Evolutionary conservation across 148 eudicot species (phyloP).

Genomic region (Rhododendron simsii): DNA sequence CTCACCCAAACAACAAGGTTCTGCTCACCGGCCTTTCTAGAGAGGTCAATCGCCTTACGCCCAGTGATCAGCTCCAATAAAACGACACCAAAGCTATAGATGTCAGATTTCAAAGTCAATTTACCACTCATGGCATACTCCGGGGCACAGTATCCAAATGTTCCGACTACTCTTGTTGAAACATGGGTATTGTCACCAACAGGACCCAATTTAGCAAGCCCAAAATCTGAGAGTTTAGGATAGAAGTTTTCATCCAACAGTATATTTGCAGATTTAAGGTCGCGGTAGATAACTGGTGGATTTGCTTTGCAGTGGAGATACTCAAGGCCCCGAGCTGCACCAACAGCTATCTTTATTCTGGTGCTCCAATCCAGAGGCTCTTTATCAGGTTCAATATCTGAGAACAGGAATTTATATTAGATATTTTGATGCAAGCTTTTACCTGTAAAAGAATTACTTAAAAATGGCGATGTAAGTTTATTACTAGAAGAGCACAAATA

Average conservation of each 20-base stretch:
- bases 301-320: slow-evolving; percentile 75
- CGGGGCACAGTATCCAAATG: slow-evolving; percentile 89
- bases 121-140: slow-evolving; percentile 91
- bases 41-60: slow-evolving; percentile 51
- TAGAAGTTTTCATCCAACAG: slow-evolving; percentile 64
- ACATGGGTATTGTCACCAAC: slow-evolving; percentile 78
- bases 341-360: slow-evolving; percentile 78
- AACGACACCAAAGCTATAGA: slow-evolving; percentile 87
- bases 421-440: background rate
- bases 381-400: slow-evolving; percentile 33
- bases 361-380: slow-evolving; percentile 56
- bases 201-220: slow-evolving; percentile 90
- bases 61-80: slow-evolving; percentile 81
- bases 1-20: slow-evolving; percentile 76
- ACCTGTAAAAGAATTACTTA: background rate
- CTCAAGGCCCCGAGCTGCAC: slow-evolving; percentile 79
- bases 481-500: background rate
- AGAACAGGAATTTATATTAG: background rate
- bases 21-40: slow-evolving; percentile 43
- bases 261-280: slow-evolving; percentile 84
- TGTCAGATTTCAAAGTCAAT: slow-evolving; percentile 66
- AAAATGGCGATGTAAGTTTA: background rate
- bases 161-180: slow-evolving; percentile 90
- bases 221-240: slow-evolving; percentile 83
- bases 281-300: slow-evolving; percentile 94